Conservation (phyloP, 495 filamentous ascomycete genomes). For the Parathielavia appendiculata region DNA sequence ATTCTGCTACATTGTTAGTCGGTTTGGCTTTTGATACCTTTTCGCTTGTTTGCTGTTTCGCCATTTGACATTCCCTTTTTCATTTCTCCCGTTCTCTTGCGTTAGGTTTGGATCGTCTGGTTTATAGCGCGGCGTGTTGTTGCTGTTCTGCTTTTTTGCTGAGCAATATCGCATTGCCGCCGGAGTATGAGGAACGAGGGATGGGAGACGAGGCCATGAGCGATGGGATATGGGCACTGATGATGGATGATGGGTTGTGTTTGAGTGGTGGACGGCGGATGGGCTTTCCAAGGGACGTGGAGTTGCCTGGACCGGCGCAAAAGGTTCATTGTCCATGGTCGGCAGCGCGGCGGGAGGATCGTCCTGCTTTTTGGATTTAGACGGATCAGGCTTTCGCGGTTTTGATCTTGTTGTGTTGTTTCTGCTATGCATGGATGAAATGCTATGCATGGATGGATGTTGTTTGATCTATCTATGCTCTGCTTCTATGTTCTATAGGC, state of each 20-base stretch:
- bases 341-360: conserved; percentile 9
- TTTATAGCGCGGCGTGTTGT: conserved; percentile 11
- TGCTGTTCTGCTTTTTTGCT: background rate
- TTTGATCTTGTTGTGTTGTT: conserved; percentile 7
- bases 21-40: conserved; percentile 32
- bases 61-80: background rate
- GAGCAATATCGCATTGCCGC: conserved; percentile 14
- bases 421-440: conserved; percentile 4
- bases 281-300: background rate
- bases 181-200: conserved; percentile 17
- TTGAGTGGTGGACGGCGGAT: background rate
- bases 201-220: conserved; percentile 4
- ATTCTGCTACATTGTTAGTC: background rate
- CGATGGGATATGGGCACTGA: conserved; percentile 1
- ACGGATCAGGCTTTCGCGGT: conserved; percentile 2
- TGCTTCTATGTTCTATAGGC: conserved; percentile 9
- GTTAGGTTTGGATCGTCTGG: conserved; percentile 8
- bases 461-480: conserved; percentile 3
- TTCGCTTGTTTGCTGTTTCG: conserved; percentile 22
- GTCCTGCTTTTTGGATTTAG: conserved; percentile 17
- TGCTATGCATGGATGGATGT: conserved; percentile 8
- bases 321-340: conserved; percentile 4
- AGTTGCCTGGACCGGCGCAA: conserved; percentile 10
- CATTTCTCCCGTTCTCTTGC: background rate
- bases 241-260: conserved; percentile 16